Conservation (phyloP, 2,329 filamentous ascomycete genomes). For the Aspergillus amoenus region DNA sequence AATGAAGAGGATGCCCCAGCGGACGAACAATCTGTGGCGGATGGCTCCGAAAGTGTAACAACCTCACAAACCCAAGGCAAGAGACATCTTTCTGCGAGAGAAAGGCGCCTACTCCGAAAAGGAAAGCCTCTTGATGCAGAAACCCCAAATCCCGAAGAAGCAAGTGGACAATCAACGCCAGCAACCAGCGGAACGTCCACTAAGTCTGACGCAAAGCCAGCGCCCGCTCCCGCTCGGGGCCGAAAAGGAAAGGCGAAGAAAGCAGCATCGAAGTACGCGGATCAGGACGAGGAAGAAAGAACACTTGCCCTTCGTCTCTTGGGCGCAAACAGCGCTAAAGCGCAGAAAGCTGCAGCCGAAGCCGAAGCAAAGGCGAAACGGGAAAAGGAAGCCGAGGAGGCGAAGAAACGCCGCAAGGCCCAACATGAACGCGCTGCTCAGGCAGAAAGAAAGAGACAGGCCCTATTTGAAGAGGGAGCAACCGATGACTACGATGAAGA, state of each 20-base stretch:
- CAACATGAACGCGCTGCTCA: slow-evolving; percentile 78
- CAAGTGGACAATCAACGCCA: slow-evolving; percentile 17
- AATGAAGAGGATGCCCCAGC: slow-evolving; percentile 18
- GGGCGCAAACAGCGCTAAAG: slow-evolving; percentile 60
- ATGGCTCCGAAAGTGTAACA: slow-evolving; percentile 11
- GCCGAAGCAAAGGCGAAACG: slow-evolving; percentile 62
- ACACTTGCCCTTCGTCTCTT: slow-evolving; percentile 79
- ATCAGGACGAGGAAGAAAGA: slow-evolving; percentile 94
- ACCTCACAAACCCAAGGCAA: slow-evolving; percentile 19
- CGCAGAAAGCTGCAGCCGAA: slow-evolving; percentile 63
- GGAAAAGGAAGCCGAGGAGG: slow-evolving; percentile 70
- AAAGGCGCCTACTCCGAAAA: slow-evolving; percentile 40
- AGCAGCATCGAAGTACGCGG: slow-evolving; percentile 81
- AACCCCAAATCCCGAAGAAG: slow-evolving; percentile 4
- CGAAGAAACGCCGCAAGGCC: slow-evolving; percentile 71
- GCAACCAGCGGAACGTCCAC: slow-evolving; percentile 16
- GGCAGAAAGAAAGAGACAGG: slow-evolving; percentile 61
- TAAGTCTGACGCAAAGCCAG: slow-evolving; percentile 21
- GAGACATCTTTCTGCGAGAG: slow-evolving; percentile 42
- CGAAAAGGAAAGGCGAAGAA: slow-evolving; percentile 84
- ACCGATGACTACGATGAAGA: slow-evolving; percentile 61
- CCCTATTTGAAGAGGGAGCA: slow-evolving; percentile 70
- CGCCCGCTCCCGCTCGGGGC: slow-evolving; percentile 55
- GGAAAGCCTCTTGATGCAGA: slow-evolving; percentile 27
- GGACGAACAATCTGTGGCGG: slow-evolving; percentile 8